Percentiles rank a stretch among this genome's conserved stretches.
These are phyloP conservation scores for Elaeis oleifera DNA, from an alignment of 202 grass and related monocot genomes.

Conservation along the genomic window DNA sequence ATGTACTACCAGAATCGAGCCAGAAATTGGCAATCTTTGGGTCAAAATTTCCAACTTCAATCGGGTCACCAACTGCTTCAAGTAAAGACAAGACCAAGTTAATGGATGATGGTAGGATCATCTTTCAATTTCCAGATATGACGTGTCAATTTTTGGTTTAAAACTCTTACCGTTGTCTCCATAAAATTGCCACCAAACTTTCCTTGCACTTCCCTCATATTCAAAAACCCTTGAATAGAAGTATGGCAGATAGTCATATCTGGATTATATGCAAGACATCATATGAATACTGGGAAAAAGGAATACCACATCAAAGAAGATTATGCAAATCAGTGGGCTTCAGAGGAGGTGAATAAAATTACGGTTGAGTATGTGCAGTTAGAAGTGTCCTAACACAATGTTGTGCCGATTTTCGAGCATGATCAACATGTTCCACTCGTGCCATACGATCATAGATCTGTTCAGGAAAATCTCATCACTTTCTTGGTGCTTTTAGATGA, in stretches of 20 bases:
- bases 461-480: constrained; percentile 1
- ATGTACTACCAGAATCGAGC: constrained; percentile 67
- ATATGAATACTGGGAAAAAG: constrained; percentile 12
- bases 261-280: constrained; percentile 31
- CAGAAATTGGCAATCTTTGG: constrained; percentile 80
- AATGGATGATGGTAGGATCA: no score
- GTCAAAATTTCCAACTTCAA: constrained; percentile 90
- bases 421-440: constrained; percentile 94
- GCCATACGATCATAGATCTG: constrained; percentile 78
- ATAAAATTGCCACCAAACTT: constrained; percentile 99
- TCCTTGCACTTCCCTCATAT: constrained; percentile 76
- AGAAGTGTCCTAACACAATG: constrained; percentile 79
- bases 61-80: constrained; percentile 69
- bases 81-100: constrained; percentile 1
- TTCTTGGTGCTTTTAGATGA: background rate
- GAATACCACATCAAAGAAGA: background rate
- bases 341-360: constrained; percentile 15
- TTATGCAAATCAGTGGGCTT: no score
- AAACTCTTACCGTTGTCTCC: constrained; percentile 70
- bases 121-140: background rate
- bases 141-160: background rate
- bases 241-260: constrained; percentile 93
- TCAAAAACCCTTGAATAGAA: constrained; percentile 97
- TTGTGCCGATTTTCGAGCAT: constrained; percentile 94
- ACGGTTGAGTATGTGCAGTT: constrained; percentile 82